Evolutionary conservation across 1,139 yeast species (phyloP).

Genomic region (Diutina rugosa): DNA sequence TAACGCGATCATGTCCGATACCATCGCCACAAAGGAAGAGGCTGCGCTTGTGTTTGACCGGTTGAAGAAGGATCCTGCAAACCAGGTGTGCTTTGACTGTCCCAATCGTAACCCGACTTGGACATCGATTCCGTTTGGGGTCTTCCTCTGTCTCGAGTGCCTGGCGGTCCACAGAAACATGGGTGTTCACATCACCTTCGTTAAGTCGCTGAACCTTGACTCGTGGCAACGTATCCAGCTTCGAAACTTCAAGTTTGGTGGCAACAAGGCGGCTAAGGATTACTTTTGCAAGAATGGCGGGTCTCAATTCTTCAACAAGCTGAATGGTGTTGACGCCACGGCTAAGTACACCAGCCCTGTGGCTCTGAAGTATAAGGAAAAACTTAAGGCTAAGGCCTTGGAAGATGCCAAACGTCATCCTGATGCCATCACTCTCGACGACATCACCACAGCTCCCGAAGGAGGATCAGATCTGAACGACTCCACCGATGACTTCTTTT

Average conservation of each 20-base stretch:
- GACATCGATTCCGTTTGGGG: slow-evolving; percentile 39
- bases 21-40: slow-evolving; percentile 51
- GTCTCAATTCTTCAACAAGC: slow-evolving; percentile 38
- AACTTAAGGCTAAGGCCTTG: slow-evolving; percentile 53
- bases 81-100: slow-evolving; percentile 68
- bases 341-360: slow-evolving; percentile 71
- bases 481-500: slow-evolving; percentile 74
- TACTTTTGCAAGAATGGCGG: slow-evolving; percentile 81
- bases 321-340: slow-evolving; percentile 41
- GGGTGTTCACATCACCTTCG: slow-evolving; percentile 43
- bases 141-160: slow-evolving; percentile 35
- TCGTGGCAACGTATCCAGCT: slow-evolving; percentile 81
- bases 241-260: slow-evolving; percentile 86
- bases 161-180: slow-evolving; percentile 37
- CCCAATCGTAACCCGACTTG: slow-evolving; percentile 38
- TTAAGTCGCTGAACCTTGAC: slow-evolving; percentile 84
- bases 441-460: slow-evolving; percentile 9
- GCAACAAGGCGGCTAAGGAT: slow-evolving; percentile 76
- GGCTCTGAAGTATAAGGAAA: slow-evolving; percentile 70
- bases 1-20: slow-evolving; percentile 25
- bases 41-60: slow-evolving; percentile 44
- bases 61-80: slow-evolving; percentile 54
- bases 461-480: slow-evolving; percentile 22
- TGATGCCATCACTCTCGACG: slow-evolving; percentile 48
- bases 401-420: slow-evolving; percentile 63